Conservation (phyloP, 352 stramenopile genomes). For the Phytophthora litchii region DNA sequence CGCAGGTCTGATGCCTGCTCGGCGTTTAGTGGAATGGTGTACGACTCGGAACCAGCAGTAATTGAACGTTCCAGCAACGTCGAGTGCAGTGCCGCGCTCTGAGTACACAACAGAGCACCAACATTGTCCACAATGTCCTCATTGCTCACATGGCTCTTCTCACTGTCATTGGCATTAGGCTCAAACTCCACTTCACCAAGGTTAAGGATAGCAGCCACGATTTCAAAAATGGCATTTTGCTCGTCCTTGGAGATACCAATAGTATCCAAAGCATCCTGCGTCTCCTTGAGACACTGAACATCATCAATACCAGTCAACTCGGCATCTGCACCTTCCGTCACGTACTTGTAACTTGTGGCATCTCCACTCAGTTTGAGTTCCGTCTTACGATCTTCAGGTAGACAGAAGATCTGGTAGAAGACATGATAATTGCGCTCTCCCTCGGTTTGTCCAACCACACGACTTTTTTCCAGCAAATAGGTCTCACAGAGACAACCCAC, state of each 20-base stretch:
- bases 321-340: slow-evolving; percentile 58
- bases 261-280: slow-evolving; percentile 87
- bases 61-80: slow-evolving; percentile 93
- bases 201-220: slow-evolving; percentile 97
- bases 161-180: slow-evolving; percentile 45
- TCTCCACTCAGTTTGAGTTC: slow-evolving; percentile 66
- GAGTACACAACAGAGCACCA: slow-evolving; percentile 60
- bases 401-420: slow-evolving; percentile 95
- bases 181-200: slow-evolving; percentile 95
- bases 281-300: slow-evolving; percentile 77
- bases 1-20: slow-evolving; percentile 91
- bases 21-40: slow-evolving; percentile 90
- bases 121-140: slow-evolving; percentile 64
- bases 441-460: slow-evolving; percentile 89
- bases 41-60: slow-evolving; percentile 92
- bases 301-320: slow-evolving; percentile 76
- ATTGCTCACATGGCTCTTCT: slow-evolving; percentile 65
- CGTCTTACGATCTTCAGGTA: slow-evolving; percentile 47
- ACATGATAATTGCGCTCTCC: slow-evolving; percentile 98
- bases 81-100: slow-evolving; percentile 75
- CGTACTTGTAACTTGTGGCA: slow-evolving; percentile 80
- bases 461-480: slow-evolving; percentile 97
- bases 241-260: slow-evolving; percentile 90
- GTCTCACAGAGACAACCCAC: slow-evolving; percentile 83
- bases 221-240: slow-evolving; percentile 93